Evolutionary conservation across 2,329 filamentous ascomycete species (phyloP), one percentile per base, ranked within the genome.

Genomic region (Alternaria arbusti): DNA sequence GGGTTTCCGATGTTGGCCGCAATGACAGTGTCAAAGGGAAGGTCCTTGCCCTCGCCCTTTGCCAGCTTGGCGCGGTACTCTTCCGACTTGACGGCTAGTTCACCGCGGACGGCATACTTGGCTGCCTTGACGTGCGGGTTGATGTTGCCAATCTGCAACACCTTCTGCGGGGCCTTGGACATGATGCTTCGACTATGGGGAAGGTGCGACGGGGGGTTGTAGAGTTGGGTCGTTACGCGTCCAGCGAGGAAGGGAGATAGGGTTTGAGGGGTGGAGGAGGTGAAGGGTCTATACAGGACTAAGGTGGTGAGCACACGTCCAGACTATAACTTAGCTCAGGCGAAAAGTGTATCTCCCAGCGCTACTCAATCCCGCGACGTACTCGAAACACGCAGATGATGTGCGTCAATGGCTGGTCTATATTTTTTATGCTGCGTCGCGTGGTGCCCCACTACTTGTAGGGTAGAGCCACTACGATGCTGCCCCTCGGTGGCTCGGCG

Each of bases 1-100:
- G 96, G 96, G 85, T 99, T 99, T 78, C 96, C 96, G 77, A 99
- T 99, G 84, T 99, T 99, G 82, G 96, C 96, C 67, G 92, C 94
- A 83, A 99, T 95, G 81, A 99, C 90, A 64, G 93, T 87, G 74
- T 92, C 86, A 82, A 99, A 99, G 52, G 96, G 95, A 54, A 98
- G 86, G 76, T 82, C 78, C 80, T 83, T 86, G 73, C 87, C 88
- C 67, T 88, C 86, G 69, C 85, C 84, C 64, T 86, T 84, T 63
- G 80, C 81, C 65, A 97, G 85, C 75, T 87, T 86, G 57, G 90
- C 90, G 64, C 95, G 91, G 84, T 95, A 97, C 81, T 93, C 88
- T 84, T 99, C 96, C 13, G 94, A 96, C 83, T 92, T 93, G 79
- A 96, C 91, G 61, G 96, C 95, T 68, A 99, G 88, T 83, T 98